Percentiles rank a stretch among this genome's conserved stretches.
Conservation (phyloP, 768 basidiomycete species). For the Xanthoconium stramineum region DNA sequence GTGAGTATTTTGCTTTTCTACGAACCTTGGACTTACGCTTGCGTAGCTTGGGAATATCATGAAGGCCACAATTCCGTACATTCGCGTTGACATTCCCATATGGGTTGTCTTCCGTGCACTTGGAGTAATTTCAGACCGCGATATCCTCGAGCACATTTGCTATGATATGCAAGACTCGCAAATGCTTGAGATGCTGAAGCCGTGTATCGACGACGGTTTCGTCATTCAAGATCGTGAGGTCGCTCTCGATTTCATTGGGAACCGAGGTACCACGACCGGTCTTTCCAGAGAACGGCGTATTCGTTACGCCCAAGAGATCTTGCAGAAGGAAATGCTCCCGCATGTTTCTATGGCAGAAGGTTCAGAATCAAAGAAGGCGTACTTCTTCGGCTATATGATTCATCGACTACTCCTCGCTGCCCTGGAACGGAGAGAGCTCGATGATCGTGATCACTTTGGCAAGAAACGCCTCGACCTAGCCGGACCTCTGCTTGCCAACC, state of each 20-base stretch:
- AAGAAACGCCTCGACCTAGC: conserved; percentile 97
- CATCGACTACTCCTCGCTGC: conserved; percentile 93
- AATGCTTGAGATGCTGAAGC: conserved; percentile 97
- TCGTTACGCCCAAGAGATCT: conserved; percentile 93
- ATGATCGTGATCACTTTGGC: conserved; percentile 99
- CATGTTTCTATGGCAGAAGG: conserved; percentile 96
- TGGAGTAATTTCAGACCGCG: conserved; percentile 95
- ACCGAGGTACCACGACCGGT: conserved; percentile 93
- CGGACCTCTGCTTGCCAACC: conserved; percentile 91
- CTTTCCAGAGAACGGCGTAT: conserved; percentile 90
- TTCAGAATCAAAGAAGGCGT: conserved; percentile 96
- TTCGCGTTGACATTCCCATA: conserved; percentile 96
- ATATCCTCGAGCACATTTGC: conserved; percentile 97
- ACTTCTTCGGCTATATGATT: conserved; percentile 99
- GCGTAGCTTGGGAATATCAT: conserved; percentile 83
- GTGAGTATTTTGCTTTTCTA: conserved; percentile 42
- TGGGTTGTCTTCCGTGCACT: conserved; percentile 99
- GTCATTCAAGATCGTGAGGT: conserved; percentile 97
- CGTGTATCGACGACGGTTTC: conserved; percentile 97
- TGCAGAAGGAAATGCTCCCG: conserved; percentile 98
- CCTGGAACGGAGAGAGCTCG: conserved; percentile 89
- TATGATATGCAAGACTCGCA: conserved; percentile 96
- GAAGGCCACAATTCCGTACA: conserved; percentile 96
- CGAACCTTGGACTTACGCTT: not conserved
- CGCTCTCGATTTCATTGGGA: conserved; percentile 96